Conservation (phyloP, 371 early-diverging fungal species). For the Rhizopus sp. region DNA sequence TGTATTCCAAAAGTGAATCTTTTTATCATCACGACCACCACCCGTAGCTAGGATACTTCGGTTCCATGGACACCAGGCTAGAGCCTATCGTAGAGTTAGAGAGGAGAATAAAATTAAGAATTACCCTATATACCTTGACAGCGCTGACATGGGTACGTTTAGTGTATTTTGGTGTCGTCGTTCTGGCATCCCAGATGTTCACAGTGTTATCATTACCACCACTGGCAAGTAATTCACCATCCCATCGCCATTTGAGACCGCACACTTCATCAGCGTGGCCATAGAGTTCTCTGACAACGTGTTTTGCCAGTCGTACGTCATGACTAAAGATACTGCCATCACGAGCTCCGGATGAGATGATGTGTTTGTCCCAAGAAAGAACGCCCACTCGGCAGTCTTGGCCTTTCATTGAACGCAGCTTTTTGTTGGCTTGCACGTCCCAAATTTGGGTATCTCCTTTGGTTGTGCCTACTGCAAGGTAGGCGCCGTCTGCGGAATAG, state of each 20-base stretch:
- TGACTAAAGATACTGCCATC: conserved; percentile 93
- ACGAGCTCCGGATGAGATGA: conserved; percentile 85
- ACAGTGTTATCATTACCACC: conserved; percentile 98
- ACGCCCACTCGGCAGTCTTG: conserved; percentile 81
- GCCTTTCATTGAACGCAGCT: conserved; percentile 76
- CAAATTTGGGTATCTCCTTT: conserved; percentile 88
- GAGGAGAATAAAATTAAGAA: neutral
- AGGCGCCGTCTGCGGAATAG: conserved; percentile 80
- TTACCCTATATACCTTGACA: conserved; percentile 70
- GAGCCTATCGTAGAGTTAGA: conserved; percentile 63
- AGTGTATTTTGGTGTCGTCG: conserved; percentile 61
- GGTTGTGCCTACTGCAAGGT: conserved; percentile 83
- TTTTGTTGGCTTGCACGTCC: conserved; percentile 74
- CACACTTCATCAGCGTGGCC: conserved; percentile 89
- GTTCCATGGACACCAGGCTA: conserved; percentile 99
- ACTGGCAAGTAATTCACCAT: conserved; percentile 87
- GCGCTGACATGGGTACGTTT: conserved; percentile 85
- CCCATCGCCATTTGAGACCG: conserved; percentile 92
- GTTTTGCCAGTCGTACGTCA: conserved; percentile 86
- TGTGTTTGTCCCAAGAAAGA: conserved; percentile 84
- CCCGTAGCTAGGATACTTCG: conserved; percentile 91
- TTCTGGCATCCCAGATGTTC: conserved; percentile 91
- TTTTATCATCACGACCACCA: conserved; percentile 93
- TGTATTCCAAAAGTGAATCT: conserved; percentile 96
- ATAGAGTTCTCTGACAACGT: conserved; percentile 67